Conservation (phyloP, 768 basidiomycete genomes). For the Boletus rufocinnamomeus region DNA sequence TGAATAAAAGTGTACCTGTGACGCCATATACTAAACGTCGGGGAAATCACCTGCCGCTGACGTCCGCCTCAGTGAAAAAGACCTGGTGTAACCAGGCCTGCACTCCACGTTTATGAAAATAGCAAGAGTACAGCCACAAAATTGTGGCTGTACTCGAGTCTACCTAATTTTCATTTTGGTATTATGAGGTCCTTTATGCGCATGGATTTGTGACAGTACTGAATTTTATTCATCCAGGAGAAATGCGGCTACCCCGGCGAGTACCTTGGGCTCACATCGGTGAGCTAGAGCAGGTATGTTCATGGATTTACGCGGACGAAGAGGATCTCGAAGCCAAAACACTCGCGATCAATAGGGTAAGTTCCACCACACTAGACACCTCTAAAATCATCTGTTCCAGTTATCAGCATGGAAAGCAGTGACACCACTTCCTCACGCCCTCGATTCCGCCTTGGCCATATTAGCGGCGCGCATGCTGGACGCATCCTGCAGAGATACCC, state of each 20-base stretch:
- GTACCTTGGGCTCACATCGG: slow-evolving; percentile 72
- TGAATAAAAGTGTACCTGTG: too few species aligned
- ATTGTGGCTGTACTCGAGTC: neutral
- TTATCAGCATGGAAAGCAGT: slow-evolving; percentile 79
- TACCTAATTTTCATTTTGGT: too few species aligned
- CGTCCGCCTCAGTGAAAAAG: neutral
- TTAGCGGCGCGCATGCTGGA: slow-evolving; percentile 65
- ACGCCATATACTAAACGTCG: too few species aligned
- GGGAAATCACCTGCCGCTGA: neutral
- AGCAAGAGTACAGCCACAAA: neutral
- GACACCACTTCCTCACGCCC: slow-evolving; percentile 75
- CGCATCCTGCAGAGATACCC: slow-evolving; percentile 20
- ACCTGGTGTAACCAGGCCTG: too few species aligned
- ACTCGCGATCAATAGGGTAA: slow-evolving; percentile 65
- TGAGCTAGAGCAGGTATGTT: slow-evolving; percentile 76
- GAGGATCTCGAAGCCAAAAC: slow-evolving; percentile 55
- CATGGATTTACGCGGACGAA: slow-evolving; percentile 73
- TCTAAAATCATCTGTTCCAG: slow-evolving; percentile 40
- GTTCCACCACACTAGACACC: slow-evolving; percentile 24
- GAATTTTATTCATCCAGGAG: neutral
- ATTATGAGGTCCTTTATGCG: neutral
- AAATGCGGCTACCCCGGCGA: slow-evolving; percentile 75
- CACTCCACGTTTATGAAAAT: too few species aligned
- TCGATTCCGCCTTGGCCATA: slow-evolving; percentile 70
- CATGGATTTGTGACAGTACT: neutral